Evolutionary conservation across 805 yeast genomes (phyloP), one percentile per base, ranked within the genome.

Genomic region (Danielia oregonensis): DNA sequence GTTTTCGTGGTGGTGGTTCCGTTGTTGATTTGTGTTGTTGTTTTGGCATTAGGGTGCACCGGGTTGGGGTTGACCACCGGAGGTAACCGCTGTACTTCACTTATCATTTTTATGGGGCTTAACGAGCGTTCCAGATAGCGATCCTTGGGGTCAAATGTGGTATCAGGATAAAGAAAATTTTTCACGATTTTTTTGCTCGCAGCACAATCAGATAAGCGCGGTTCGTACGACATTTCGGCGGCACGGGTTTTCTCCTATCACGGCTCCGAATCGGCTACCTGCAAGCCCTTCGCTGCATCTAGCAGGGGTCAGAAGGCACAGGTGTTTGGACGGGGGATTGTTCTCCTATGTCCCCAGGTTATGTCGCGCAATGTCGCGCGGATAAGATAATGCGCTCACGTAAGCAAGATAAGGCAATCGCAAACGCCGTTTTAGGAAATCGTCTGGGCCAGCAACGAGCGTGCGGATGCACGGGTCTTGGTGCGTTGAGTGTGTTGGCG

Each of bases 1-100:
- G 79, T 69, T 46, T 78, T 79, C 12, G 82, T 68, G n/a, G 84
- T 77, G 16, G 82, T 74, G 24, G 81, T 68, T 18, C 84, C 84
- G 48, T 76, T 78, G 17, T 67, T 63, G 21, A 75, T 67, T 40
- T 70, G 76, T 23, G 78, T 72, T 7, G 81, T 78, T 4, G 81
- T 65, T 52, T 77, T 79, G 4, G 81, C 82, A 55, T 79, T 79
- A 14, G 84, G 84, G 48, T 74, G 79, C 17, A 68, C 65, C 7
- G 71, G 70, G 39, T 48, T 55, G 9, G 54, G 42, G 36, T 42
- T 46, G 26, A 43, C 39, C 29, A 47, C 39, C 22, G 39, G 27
- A 28, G 48, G 52, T 27, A 46, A 46, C 32, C 45, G 32, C 17
- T 48, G 52, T 35, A 47, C 46, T 27, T 47, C 52, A 27, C 52